These are phyloP conservation scores for Rhizodiscina lignyota DNA, from an alignment of 495 filamentous ascomycete species.

Conservation along the genomic window DNA sequence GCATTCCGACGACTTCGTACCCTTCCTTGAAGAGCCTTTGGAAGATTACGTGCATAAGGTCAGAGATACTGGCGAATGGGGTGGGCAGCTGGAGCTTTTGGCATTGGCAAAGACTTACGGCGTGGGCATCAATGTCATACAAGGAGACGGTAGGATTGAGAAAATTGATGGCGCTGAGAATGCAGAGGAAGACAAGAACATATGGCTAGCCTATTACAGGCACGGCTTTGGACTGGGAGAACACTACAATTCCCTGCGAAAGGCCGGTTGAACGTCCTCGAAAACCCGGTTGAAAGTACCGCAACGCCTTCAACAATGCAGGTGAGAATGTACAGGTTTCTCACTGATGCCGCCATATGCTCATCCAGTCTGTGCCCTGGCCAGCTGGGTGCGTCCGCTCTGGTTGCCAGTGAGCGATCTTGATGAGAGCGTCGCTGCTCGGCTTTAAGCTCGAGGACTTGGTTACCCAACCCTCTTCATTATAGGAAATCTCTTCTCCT, in stretches of 20 bases:
- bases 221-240: constrained; percentile 87
- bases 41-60: constrained; percentile 60
- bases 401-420: constrained; percentile 49
- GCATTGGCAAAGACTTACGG: constrained; percentile 73
- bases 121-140: constrained; percentile 71
- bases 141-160: constrained; percentile 62
- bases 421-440: constrained; percentile 31
- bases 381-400: constrained; percentile 52
- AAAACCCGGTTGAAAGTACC: background rate
- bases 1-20: constrained; percentile 42
- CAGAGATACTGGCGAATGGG: constrained; percentile 86
- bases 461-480: constrained; percentile 35
- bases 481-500: constrained; percentile 46
- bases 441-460: constrained; percentile 24
- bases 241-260: constrained; percentile 84
- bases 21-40: constrained; percentile 73
- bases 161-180: constrained; percentile 40
- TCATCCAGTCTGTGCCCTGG: constrained; percentile 41
- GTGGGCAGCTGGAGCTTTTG: constrained; percentile 75
- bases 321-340: background rate
- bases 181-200: constrained; percentile 30
- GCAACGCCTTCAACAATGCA: no score
- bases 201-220: constrained; percentile 92
- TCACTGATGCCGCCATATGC: constrained; percentile 26
- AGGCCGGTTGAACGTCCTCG: constrained; percentile 16